phyloP scores from a whole-genome alignment of 495 filamentous ascomycete genomes.

The Podospora sp. region DNA sequence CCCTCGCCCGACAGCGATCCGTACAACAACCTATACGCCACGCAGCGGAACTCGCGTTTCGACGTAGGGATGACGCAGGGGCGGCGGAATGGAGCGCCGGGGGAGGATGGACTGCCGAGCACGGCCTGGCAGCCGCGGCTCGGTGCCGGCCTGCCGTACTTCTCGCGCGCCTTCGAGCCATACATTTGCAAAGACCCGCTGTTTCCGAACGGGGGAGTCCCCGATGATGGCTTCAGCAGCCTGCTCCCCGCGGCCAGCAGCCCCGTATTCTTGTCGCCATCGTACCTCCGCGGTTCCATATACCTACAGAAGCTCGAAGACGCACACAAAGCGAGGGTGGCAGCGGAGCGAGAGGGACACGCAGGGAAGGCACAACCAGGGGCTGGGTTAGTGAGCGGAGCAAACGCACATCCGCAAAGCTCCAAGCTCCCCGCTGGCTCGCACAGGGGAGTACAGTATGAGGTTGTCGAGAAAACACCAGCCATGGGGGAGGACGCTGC shows the following conservation, averaged over 20 bases:
- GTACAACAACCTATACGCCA: conserved; percentile 41
- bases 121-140: conserved; percentile 44
- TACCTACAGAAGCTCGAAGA: conserved; percentile 76
- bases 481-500: conserved; percentile 55
- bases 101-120: conserved; percentile 10
- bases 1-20: conserved; percentile 46
- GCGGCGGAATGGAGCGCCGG: conserved; percentile 18
- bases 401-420: conserved; percentile 63
- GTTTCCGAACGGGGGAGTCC: conserved; percentile 20
- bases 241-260: conserved; percentile 31
- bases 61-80: conserved; percentile 31
- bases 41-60: conserved; percentile 18
- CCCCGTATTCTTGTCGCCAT: conserved; percentile 69
- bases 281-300: conserved; percentile 76
- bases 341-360: conserved; percentile 37
- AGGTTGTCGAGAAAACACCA: conserved; percentile 80
- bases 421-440: conserved; percentile 61
- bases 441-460: conserved; percentile 81
- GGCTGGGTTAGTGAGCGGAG: conserved; percentile 62
- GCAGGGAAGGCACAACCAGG: conserved; percentile 36
- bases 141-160: conserved; percentile 50
- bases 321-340: conserved; percentile 62
- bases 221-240: conserved; percentile 31
- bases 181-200: conserved; percentile 43
- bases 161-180: conserved; percentile 64